Evolutionary conservation across 2,329 filamentous ascomycete genomes (phyloP), one percentile per base, ranked within the genome.

Genomic region (Apiospora kogelbergensis): DNA sequence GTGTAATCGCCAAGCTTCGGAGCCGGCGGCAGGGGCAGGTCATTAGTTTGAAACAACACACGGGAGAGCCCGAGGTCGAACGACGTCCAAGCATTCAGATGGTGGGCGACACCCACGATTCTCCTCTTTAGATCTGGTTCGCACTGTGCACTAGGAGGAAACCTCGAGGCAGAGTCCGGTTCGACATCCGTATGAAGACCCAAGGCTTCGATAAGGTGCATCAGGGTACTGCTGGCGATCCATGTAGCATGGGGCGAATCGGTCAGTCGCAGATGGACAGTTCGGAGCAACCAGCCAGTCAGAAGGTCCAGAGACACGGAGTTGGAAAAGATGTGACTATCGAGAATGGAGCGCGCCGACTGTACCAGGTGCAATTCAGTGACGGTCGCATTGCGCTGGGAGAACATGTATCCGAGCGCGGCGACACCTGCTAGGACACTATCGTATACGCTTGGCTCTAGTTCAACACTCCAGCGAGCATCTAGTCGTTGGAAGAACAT

Each of bases 51-150:
- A 10, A 46, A 48, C 9, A 78, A 76, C 70, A 88, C 84, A 11
- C 85, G 80, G 0, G 86, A 86, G 0, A 85, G 82, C 1, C 87
- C 87, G 67, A 88, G 83, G 68, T 89, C 87, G 71, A 88, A 89
- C 0, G 86, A 88, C 33, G 85, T 84, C 86, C 87, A 89, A 15
- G 84, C 85, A 71, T 89, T 89, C 9, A 89, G 80, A 71, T 89
- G 86, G 11, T 86, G 84, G 0, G 86, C 84, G 48, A 89, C 82
- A 67, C 84, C 82, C 73, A 86, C 77, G 3, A 87, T 74, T 1
- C 84, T 77, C 15, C 81, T 78, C 13, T 81, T 79, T 10, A 79
- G 76, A 40, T 86, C 84, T 13, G 78, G 63, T 20, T 81, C 76
- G 20, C 79, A 71, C 0, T 75, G 73, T 17, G 76, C 74, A 6